Conservation (phyloP, 1,284 basidiomycete genomes). For the Golubevia sp. region DNA sequence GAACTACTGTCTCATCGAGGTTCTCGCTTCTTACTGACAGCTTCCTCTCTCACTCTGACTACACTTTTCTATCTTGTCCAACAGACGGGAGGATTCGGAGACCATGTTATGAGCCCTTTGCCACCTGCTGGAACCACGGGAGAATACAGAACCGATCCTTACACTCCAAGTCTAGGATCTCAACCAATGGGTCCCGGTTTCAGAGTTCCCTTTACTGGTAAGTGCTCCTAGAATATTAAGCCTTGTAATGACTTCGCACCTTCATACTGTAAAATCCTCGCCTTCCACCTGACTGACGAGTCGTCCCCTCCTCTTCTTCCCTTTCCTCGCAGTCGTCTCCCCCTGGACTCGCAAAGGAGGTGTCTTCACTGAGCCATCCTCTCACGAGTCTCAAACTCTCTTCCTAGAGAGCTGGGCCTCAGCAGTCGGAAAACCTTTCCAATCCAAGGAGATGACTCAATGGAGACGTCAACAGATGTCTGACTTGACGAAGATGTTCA, state of each 20-base stretch:
- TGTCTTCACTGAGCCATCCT: slow-evolving; percentile 24
- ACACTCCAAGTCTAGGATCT: slow-evolving; percentile 15
- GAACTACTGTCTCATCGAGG: too few relatives aligned
- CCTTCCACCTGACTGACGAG: too few relatives aligned
- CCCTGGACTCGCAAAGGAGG: slow-evolving; percentile 22
- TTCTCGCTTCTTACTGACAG: too few relatives aligned
- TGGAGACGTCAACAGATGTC: slow-evolving; percentile 26
- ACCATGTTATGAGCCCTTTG: slow-evolving; percentile 24
- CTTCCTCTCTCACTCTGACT: too few relatives aligned
- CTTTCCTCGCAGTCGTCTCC: too few relatives aligned
- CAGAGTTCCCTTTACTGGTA: slow-evolving; percentile 27
- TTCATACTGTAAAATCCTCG: too few relatives aligned
- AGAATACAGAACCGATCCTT: slow-evolving; percentile 26
- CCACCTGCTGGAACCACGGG: neutral
- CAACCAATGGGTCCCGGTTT: slow-evolving; percentile 28
- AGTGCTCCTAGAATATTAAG: too few relatives aligned
- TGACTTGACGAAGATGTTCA: slow-evolving; percentile 21
- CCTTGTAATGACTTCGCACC: too few relatives aligned
- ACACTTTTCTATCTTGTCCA: too few relatives aligned
- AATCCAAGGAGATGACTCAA: slow-evolving; percentile 14
- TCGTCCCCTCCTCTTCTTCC: too few relatives aligned
- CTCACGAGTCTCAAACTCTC: slow-evolving; percentile 30
- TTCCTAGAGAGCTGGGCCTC: slow-evolving; percentile 30
- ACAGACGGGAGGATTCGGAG: slow-evolving; percentile 28
- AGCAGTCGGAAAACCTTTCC: slow-evolving; percentile 22